A percentile compares a stretch with the other conserved stretches of the same genome.
Conservation (phyloP, 768 basidiomycete species). For the Saitozyma podzolica region DNA sequence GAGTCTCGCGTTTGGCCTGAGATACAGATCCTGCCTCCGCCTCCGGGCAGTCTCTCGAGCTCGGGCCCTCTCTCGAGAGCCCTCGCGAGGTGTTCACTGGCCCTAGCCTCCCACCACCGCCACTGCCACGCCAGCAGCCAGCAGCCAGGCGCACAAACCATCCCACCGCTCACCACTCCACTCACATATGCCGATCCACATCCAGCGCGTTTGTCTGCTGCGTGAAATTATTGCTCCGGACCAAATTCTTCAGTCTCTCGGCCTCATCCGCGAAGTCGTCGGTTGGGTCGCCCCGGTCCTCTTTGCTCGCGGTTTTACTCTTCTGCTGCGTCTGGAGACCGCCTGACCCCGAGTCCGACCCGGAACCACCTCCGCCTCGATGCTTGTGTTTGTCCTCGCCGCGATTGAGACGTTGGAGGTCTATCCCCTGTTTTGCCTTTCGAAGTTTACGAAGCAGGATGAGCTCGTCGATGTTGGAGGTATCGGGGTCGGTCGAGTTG, state of each 20-base stretch:
- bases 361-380: too few species aligned
- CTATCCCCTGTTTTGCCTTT: conserved; percentile 72
- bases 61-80: too few species aligned
- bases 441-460: conserved; percentile 78
- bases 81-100: too few species aligned
- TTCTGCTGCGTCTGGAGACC: conserved; percentile 15
- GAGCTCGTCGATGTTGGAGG: conserved; percentile 65
- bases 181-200: conserved; percentile 97
- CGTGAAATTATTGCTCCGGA: conserved; percentile 89
- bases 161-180: conserved; percentile 9
- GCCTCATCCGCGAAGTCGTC: conserved; percentile 60
- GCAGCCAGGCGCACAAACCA: too few species aligned
- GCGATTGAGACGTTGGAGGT: conserved; percentile 75
- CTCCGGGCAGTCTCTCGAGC: too few species aligned
- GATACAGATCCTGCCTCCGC: too few species aligned
- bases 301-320: conserved; percentile 2
- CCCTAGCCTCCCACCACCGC: background rate
- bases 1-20: too few species aligned
- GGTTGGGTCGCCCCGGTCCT: conserved; percentile 6
- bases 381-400: conserved; percentile 65
- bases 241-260: conserved; percentile 69
- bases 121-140: too few species aligned
- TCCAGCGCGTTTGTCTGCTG: conserved; percentile 94
- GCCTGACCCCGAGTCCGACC: too few species aligned
- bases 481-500: conserved; percentile 25